These are phyloP conservation scores for Psilocybe mexicana DNA, from an alignment of 1,284 basidiomycete species.

Conservation along the genomic window DNA sequence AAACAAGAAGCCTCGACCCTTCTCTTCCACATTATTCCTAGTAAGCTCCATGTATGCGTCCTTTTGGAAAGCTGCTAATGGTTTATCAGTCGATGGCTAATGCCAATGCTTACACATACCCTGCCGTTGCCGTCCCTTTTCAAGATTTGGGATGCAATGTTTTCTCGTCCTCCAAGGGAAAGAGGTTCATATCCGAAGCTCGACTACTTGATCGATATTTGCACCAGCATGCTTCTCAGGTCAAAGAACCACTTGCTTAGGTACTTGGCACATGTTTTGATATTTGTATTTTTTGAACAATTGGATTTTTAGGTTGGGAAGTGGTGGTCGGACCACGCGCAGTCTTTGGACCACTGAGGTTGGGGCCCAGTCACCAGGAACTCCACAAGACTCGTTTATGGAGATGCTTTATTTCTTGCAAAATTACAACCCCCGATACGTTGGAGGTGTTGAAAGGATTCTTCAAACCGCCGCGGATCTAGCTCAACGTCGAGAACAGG, in stretches of 20 bases:
- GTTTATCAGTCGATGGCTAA: slow-evolving; percentile 65
- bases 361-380: slow-evolving; percentile 36
- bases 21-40: slow-evolving; percentile 77
- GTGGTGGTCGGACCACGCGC: slow-evolving; percentile 40
- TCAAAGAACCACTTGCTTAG: slow-evolving; percentile 53
- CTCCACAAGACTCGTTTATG: slow-evolving; percentile 56
- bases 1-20: slow-evolving; percentile 67
- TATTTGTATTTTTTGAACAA: neutral
- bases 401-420: slow-evolving; percentile 67
- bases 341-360: slow-evolving; percentile 58
- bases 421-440: slow-evolving; percentile 58
- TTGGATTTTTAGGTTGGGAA: slow-evolving; percentile 48
- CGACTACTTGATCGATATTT: slow-evolving; percentile 66
- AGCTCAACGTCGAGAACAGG: slow-evolving; percentile 47
- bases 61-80: neutral
- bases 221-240: slow-evolving; percentile 65
- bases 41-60: slow-evolving; percentile 41
- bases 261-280: slow-evolving; percentile 37
- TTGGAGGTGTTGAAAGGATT: slow-evolving; percentile 70
- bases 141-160: slow-evolving; percentile 69
- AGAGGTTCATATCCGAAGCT: slow-evolving; percentile 61
- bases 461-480: slow-evolving; percentile 67
- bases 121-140: slow-evolving; percentile 61
- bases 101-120: slow-evolving; percentile 72
- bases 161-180: slow-evolving; percentile 57